Base-by-base conservation (phyloP, 768 basidiomycete species). In the Podaxis carcinomalis region DNA sequence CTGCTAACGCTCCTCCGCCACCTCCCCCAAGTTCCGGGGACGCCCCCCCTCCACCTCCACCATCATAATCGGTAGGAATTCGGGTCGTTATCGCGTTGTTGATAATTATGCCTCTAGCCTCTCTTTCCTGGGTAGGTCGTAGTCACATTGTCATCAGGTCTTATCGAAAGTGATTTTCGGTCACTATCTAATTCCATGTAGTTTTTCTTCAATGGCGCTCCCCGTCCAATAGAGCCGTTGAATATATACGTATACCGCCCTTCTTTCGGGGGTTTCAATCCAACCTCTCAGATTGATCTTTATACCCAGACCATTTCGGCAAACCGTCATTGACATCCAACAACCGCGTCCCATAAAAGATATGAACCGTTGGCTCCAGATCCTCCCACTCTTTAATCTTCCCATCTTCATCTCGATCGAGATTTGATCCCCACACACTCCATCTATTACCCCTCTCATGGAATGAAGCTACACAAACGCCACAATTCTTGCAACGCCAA, bases 251-350 rank as follows among this genome's bases (percentile, higher is more conserved):
- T 5, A 62, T 13, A 35, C 21, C 5, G 5, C 42, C n/a, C 1
- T n/a, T 32, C 32, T 7, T 32, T 32, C 32, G 3, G 3, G 9
- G 16, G 19, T 44, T 51, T 68, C 62, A 69, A 37, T 46, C 65
- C 46, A 71, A 58, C 62, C 69, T 73, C 53, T 68, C 64, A 21
- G 85, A 88, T 44, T 71, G 66, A 16, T 70, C 73, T 64, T 82
- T 80, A 68, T 89, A 89, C n/a, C 86, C 87, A 23, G 80, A 76
- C 86, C 86, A 89, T 66, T 88, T 90, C 35, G 76, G 76, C 66
- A 90, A 61, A 6, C 67, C 75, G 65, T 89, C 88, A 5, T 75
- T 62, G 14, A 88, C 70, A 57, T 85, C 82, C 64, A 88, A 61
- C 74, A 87, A 70, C 21, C 83, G 76, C 21, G 87, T 88, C 10